phyloP scores from a whole-genome alignment of 1,284 basidiomycete genomes.

The Moesziomyces globuligerus region DNA sequence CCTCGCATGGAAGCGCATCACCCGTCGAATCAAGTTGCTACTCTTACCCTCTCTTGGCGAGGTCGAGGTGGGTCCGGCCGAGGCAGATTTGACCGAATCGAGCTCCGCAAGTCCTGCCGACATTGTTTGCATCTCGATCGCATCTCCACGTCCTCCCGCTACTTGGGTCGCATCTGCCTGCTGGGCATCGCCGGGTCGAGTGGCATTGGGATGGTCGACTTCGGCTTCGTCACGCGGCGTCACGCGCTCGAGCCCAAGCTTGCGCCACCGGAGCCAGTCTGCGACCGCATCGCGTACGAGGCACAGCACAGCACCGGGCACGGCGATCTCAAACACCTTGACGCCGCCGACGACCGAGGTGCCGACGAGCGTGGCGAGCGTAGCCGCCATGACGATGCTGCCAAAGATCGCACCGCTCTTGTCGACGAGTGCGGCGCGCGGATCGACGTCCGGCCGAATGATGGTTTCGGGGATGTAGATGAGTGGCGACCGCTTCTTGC shows the following conservation, averaged over 20 bases:
- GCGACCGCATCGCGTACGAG: slow-evolving; percentile 78
- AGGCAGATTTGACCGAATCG: no score
- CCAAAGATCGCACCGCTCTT: slow-evolving; percentile 72
- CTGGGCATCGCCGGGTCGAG: no score
- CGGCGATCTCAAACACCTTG: slow-evolving; percentile 76
- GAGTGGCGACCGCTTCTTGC: slow-evolving; percentile 17
- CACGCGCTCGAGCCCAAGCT: slow-evolving; percentile 16
- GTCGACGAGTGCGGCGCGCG: slow-evolving; percentile 71
- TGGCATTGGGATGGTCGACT: slow-evolving; percentile 1
- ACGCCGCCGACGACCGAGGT: slow-evolving; percentile 72
- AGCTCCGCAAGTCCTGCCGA: slow-evolving; percentile 20
- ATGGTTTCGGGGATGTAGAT: slow-evolving; percentile 69
- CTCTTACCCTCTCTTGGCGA: no score
- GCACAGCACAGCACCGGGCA: slow-evolving; percentile 84
- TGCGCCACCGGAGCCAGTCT: slow-evolving; percentile 66
- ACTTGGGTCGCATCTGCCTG: slow-evolving; percentile 27
- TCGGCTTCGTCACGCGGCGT: slow-evolving; percentile 4
- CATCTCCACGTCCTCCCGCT: slow-evolving; percentile 24
- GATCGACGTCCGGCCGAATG: slow-evolving; percentile 70
- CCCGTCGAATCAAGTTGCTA: slow-evolving; percentile 25
- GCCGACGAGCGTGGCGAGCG: slow-evolving; percentile 73
- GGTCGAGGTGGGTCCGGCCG: background rate
- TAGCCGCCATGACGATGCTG: slow-evolving; percentile 70
- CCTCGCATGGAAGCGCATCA: slow-evolving; percentile 4
- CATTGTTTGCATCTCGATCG: slow-evolving; percentile 36